These are phyloP conservation scores for Pisolithus albus DNA, from an alignment of 768 basidiomycete species.

Conservation along the genomic window DNA sequence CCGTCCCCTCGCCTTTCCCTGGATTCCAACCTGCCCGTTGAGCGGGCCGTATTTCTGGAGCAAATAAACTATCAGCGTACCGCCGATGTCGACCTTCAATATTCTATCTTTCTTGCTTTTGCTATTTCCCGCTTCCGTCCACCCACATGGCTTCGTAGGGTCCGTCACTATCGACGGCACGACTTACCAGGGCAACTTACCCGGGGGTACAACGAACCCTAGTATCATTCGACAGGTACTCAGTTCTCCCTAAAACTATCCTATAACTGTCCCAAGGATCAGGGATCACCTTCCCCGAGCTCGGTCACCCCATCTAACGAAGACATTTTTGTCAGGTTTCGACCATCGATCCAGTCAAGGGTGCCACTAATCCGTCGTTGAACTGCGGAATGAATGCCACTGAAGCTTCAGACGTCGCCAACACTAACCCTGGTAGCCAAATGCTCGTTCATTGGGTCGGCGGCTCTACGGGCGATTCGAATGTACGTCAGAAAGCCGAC, in stretches of 20 bases:
- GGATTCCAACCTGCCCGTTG: slow-evolving; percentile 11
- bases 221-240: slow-evolving; percentile 36
- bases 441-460: slow-evolving; percentile 51
- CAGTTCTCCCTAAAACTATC: background rate
- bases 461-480: slow-evolving; percentile 30
- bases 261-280: too few relatives aligned
- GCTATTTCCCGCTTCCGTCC: slow-evolving; percentile 16
- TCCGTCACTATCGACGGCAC: slow-evolving; percentile 26
- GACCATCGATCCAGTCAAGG: slow-evolving; percentile 47
- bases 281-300: background rate
- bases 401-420: slow-evolving; percentile 42
- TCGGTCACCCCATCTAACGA: background rate
- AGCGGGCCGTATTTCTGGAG: slow-evolving; percentile 8
- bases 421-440: slow-evolving; percentile 52
- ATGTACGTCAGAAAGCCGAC: slow-evolving; percentile 18
- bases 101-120: slow-evolving; percentile 6
- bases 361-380: slow-evolving; percentile 45
- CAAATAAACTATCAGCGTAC: background rate
- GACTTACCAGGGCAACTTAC: slow-evolving; percentile 22
- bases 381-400: slow-evolving; percentile 55
- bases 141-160: slow-evolving; percentile 26
- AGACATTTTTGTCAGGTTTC: slow-evolving; percentile 14
- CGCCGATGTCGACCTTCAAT: slow-evolving; percentile 12
- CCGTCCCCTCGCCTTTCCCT: background rate
- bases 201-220: slow-evolving; percentile 28